Percentiles rank a stretch among this genome's conserved stretches.
These are phyloP conservation scores for Aegilops speltoides DNA, from an alignment of 176 grass and related monocot species.

Conservation along the genomic window DNA sequence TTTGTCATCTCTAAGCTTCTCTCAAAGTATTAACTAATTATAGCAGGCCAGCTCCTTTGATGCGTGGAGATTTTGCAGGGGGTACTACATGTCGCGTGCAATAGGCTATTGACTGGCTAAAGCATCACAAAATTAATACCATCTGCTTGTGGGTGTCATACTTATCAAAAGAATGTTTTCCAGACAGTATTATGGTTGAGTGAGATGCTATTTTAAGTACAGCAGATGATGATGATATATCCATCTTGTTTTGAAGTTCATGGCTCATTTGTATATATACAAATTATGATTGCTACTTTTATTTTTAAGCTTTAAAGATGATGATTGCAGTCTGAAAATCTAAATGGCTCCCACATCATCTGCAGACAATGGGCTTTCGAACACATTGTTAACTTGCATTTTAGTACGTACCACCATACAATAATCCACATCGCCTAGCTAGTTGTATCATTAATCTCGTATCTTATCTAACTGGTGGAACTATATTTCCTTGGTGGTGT, in stretches of 20 bases:
- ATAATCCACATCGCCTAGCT: background rate
- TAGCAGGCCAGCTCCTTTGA: background rate
- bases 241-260: background rate
- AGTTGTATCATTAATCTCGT: background rate
- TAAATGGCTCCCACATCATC: background rate
- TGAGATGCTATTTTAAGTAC: background rate
- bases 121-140: background rate
- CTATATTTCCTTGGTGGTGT: background rate
- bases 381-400: background rate
- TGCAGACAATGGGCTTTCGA: background rate
- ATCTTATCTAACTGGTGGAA: background rate
- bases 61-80: background rate
- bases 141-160: background rate
- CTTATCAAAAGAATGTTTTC: background rate
- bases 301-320: background rate
- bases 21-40: background rate
- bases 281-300: background rate
- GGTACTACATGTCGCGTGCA: background rate
- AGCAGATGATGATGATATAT: background rate
- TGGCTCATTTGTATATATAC: background rate
- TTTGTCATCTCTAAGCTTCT: constrained; percentile 15
- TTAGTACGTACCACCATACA: background rate
- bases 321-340: background rate
- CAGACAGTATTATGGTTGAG: background rate
- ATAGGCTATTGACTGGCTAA: background rate